Conservation (phyloP, 306 rosid genomes). For the Calophaca sinica region DNA sequence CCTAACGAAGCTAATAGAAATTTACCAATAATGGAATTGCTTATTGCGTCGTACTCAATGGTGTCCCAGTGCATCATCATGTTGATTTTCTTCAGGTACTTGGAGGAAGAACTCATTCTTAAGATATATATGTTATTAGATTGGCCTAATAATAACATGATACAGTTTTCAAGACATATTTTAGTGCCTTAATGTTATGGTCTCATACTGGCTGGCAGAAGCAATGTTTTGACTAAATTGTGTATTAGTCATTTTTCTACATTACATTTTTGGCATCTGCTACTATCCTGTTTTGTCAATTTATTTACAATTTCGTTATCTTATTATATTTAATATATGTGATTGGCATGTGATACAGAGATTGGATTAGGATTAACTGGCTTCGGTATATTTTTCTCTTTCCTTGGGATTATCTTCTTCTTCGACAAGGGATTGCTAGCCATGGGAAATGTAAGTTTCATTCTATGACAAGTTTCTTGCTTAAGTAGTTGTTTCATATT, state of each 20-base stretch:
- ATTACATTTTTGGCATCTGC: conserved; percentile 30
- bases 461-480: conserved; percentile 26
- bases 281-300: conserved; percentile 15
- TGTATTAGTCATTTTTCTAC: conserved; percentile 2
- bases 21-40: conserved; percentile 14
- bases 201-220: conserved; percentile 22
- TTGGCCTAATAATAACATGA: conserved; percentile 4
- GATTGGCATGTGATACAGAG: conserved; percentile 67
- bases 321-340: conserved; percentile 41
- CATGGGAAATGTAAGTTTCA: conserved; percentile 89
- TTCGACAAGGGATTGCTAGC: conserved; percentile 97
- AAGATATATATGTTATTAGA: conserved; percentile 22
- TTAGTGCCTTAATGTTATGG: conserved; percentile 28
- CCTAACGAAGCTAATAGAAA: conserved; percentile 34
- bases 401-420: conserved; percentile 86
- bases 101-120: conserved; percentile 29
- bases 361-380: conserved; percentile 95
- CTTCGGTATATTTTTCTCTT: conserved; percentile 89
- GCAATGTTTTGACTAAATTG: conserved; percentile 33
- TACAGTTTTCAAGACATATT: background rate
- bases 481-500: conserved; percentile 21
- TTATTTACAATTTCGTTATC: conserved; percentile 21
- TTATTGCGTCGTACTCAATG: background rate
- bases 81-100: conserved; percentile 30
- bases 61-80: conserved; percentile 27